Conservation (phyloP, 768 basidiomycete genomes). For the Tricholoma terreum region DNA sequence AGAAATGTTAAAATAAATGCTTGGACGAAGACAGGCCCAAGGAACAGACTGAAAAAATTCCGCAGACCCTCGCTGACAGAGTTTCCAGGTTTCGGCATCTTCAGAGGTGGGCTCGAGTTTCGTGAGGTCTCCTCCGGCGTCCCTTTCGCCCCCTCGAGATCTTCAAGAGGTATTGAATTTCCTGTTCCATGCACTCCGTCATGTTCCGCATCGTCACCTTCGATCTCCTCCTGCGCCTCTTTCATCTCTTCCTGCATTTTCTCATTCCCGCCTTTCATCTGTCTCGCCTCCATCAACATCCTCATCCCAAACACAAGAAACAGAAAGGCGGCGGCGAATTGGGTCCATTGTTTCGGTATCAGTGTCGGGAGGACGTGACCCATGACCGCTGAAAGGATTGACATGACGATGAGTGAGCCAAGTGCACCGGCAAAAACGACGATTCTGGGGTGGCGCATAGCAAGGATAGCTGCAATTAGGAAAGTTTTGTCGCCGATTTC, state of each 20-base stretch:
- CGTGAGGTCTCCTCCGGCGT: conserved; percentile 8
- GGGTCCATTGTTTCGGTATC: conserved; percentile 71
- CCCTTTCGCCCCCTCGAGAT: conserved; percentile 66
- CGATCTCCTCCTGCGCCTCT: conserved; percentile 94
- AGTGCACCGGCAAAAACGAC: conserved; percentile 90
- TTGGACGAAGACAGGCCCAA: conserved; percentile 95
- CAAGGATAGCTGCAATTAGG: conserved; percentile 79
- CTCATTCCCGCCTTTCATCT: conserved; percentile 73
- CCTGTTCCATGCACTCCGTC: conserved; percentile 37
- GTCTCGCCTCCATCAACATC: conserved; percentile 83
- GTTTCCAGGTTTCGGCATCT: conserved; percentile 18
- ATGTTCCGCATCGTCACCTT: conserved; percentile 64
- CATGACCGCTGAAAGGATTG: conserved; percentile 88
- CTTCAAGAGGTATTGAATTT: conserved; percentile 61
- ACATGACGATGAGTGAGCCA: conserved; percentile 87
- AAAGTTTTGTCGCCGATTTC: conserved; percentile 98
- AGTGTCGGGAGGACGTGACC: conserved; percentile 87
- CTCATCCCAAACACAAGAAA: conserved; percentile 89
- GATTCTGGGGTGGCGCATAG: conserved; percentile 87
- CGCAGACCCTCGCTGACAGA: conserved; percentile 57
- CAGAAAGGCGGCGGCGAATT: conserved; percentile 69
- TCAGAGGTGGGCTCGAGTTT: conserved; percentile 12
- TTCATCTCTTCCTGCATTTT: conserved; percentile 93
- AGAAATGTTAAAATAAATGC: conserved; percentile 93
- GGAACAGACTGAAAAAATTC: conserved; percentile 77